phyloP scores from a whole-genome alignment of 495 filamentous ascomycete genomes.

The Penicillium dipodomyicola region DNA sequence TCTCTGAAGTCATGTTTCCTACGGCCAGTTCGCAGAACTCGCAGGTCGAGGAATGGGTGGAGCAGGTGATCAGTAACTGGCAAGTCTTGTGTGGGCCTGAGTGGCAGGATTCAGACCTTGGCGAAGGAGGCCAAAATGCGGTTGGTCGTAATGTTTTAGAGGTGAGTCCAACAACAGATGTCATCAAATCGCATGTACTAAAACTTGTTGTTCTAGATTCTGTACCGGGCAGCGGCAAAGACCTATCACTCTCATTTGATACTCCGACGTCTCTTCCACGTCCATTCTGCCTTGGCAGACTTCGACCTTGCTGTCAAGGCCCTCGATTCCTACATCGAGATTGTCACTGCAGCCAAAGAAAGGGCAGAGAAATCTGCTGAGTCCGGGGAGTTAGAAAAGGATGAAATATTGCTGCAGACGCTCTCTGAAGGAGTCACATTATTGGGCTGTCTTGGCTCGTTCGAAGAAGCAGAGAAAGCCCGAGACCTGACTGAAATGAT shows the following conservation, averaged over 20 bases:
- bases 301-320: conserved; percentile 84
- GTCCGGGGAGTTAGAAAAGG: conserved; percentile 73
- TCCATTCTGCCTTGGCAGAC: conserved; percentile 81
- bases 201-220: conserved; percentile 47
- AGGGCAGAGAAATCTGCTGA: conserved; percentile 75
- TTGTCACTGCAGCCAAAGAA: conserved; percentile 76
- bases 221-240: conserved; percentile 85
- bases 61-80: conserved; percentile 83
- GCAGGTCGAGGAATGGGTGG: conserved; percentile 77
- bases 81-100: conserved; percentile 65
- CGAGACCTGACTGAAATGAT: conserved; percentile 62
- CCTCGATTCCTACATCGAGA: conserved; percentile 84
- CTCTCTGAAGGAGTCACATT: conserved; percentile 73
- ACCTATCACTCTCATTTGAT: conserved; percentile 91
- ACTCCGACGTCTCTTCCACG: conserved; percentile 80
- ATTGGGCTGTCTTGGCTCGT: conserved; percentile 75
- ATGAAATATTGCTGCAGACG: conserved; percentile 70
- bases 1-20: conserved; percentile 76
- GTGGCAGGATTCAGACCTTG: conserved; percentile 75
- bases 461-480: conserved; percentile 73
- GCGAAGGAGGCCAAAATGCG: conserved; percentile 69
- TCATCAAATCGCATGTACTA: conserved; percentile 1
- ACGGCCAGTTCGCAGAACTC: conserved; percentile 70
- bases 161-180: conserved; percentile 40
- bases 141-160: conserved; percentile 71